Percentiles rank a stretch among this genome's conserved stretches.
These are phyloP conservation scores for Schizopora paradoxa DNA, from an alignment of 1,284 basidiomycete genomes.

Conservation along the genomic window DNA sequence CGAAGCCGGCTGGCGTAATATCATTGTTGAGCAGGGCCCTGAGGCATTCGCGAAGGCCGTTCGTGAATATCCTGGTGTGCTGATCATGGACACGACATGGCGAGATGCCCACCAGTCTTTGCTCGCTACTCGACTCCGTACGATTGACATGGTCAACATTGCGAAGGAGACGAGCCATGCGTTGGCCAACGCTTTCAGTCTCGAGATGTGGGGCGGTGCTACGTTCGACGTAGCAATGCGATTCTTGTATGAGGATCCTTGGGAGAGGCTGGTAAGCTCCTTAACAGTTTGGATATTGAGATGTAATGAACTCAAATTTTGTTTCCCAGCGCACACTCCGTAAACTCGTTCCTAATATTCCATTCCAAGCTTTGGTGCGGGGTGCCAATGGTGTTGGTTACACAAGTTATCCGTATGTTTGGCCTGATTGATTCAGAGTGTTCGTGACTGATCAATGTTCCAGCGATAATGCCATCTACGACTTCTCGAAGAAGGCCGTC, in stretches of 20 bases:
- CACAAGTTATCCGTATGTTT: conserved; percentile 90
- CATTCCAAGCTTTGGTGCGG: conserved; percentile 96
- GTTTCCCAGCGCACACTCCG: conserved; percentile 74
- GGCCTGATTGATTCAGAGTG: background rate
- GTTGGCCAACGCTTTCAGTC: conserved; percentile 90
- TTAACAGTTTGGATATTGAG: conserved; percentile 6
- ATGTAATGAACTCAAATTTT: conserved; percentile 4
- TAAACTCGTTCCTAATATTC: conserved; percentile 97
- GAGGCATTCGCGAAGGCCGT: conserved; percentile 99
- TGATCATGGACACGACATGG: conserved; percentile 99
- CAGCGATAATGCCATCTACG: conserved; percentile 98
- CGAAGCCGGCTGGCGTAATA: conserved; percentile 94
- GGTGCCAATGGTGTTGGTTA: conserved; percentile 99
- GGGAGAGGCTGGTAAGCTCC: conserved; percentile 84
- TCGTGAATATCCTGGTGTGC: conserved; percentile 89
- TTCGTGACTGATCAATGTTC: conserved; percentile 16
- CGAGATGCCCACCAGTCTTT: conserved; percentile 99
- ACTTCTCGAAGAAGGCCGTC: conserved; percentile 97
- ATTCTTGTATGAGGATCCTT: conserved; percentile 99
- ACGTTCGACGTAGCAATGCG: conserved; percentile 99
- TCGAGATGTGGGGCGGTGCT: conserved; percentile 99
- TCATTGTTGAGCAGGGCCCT: conserved; percentile 96
- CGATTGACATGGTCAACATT: conserved; percentile 97
- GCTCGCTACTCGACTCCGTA: conserved; percentile 93
- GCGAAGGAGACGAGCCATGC: conserved; percentile 97